These are phyloP conservation scores for Capsicum pubescens DNA, from an alignment of 257 asterid species.

Conservation along the genomic window DNA sequence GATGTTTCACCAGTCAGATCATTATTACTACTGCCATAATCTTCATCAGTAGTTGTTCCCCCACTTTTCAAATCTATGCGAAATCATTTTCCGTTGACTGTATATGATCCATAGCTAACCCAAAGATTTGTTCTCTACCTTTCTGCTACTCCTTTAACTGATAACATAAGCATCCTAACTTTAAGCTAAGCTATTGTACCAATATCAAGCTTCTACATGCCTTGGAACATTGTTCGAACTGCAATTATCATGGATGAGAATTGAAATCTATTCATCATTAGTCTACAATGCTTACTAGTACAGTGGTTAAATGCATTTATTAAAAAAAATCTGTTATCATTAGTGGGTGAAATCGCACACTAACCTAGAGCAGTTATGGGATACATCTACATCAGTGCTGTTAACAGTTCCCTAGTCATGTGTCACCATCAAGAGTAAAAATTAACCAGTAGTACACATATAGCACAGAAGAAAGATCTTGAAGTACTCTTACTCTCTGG, in stretches of 20 bases:
- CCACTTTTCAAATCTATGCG: slow-evolving; percentile 92
- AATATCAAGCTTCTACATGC: slow-evolving; percentile 12
- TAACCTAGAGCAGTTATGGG: not conserved
- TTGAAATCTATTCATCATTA: slow-evolving; percentile 8
- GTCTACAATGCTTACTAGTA: not conserved
- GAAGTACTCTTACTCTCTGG: not conserved
- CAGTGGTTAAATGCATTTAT: not conserved
- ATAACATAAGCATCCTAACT: not conserved
- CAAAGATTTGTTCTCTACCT: slow-evolving; percentile 28
- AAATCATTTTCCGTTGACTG: slow-evolving; percentile 46
- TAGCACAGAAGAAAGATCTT: not conserved
- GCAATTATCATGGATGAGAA: slow-evolving; percentile 1
- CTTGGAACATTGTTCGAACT: not conserved
- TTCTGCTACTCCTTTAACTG: slow-evolving; percentile 26
- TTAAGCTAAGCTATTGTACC: slow-evolving; percentile 1
- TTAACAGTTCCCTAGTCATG: not conserved
- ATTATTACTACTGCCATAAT: slow-evolving; percentile 32
- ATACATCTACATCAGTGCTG: not conserved
- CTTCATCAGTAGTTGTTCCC: slow-evolving; percentile 52
- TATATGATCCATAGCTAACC: slow-evolving; percentile 54
- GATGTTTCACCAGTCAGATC: slow-evolving; percentile 36
- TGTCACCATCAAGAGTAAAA: not conserved
- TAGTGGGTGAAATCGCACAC: slow-evolving; percentile 11
- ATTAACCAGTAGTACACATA: not conserved
- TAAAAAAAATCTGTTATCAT: not conserved